Evolutionary conservation across 2,329 filamentous ascomycete species (phyloP).

Genomic region (Trichothecium sympodiale): DNA sequence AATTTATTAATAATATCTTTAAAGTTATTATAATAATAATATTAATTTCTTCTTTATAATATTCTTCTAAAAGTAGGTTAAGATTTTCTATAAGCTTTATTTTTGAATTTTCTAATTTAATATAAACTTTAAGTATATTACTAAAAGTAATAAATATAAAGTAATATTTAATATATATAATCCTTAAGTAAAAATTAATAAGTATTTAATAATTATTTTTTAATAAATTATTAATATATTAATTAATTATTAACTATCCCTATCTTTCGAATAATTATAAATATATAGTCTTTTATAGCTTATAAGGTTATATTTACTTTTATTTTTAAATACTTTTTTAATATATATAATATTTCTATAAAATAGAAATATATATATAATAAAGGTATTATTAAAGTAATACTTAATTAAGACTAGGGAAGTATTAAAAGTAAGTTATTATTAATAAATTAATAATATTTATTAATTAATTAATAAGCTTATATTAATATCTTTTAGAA

Average conservation of each 20-base stretch:
- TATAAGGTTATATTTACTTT: neutral
- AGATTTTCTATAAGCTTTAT: constrained; percentile 2
- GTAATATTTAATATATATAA: constrained; percentile 4
- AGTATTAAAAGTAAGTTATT: neutral
- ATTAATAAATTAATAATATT: constrained; percentile 1
- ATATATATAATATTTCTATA: constrained; percentile 2
- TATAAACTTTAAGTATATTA: too few species aligned
- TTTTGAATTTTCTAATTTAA: constrained; percentile 1
- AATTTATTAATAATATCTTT: neutral
- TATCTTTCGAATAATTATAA: neutral
- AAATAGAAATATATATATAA: constrained; percentile 3
- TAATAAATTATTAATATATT: constrained; percentile 1
- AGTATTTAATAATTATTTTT: neutral
- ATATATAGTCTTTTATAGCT: constrained; percentile 2
- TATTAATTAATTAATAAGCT: neutral
- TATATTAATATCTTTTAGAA: constrained; percentile 1
- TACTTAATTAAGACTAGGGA: neutral
- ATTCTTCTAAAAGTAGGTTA: neutral
- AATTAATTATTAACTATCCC: neutral
- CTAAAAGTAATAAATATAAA: too few species aligned
- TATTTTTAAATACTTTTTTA: neutral
- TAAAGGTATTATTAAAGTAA: too few species aligned
- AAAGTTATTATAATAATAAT: constrained; percentile 2
- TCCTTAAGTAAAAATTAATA: neutral
- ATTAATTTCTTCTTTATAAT: neutral